phyloP scores from a whole-genome alignment of 2,329 filamentous ascomycete genomes.

The Lasiodiplodia hormozganensis region DNA sequence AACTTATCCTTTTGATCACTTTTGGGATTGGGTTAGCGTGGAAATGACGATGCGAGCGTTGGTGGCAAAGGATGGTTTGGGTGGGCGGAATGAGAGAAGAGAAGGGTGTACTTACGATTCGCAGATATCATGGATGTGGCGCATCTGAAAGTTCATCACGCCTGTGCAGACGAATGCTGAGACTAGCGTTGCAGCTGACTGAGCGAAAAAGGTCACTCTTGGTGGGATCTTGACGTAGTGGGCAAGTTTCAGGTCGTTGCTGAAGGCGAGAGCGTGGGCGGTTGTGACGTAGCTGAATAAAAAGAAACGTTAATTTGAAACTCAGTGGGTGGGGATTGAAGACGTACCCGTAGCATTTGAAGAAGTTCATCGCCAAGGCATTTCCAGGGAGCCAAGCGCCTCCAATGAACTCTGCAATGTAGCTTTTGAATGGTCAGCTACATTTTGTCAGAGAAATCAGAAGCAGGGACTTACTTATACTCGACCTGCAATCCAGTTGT shows the following conservation, averaged over 20 bases:
- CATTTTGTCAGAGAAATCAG: too few relatives aligned
- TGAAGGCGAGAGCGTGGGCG: constrained; percentile 31
- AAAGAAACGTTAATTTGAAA: background rate
- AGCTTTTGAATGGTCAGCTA: constrained; percentile 42
- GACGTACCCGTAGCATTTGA: constrained; percentile 32
- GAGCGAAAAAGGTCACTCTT: constrained; percentile 71
- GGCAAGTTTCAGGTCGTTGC: constrained; percentile 47
- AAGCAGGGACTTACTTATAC: constrained; percentile 35
- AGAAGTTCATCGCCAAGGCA: constrained; percentile 31
- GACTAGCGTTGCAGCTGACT: constrained; percentile 70
- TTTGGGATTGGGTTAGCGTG: background rate
- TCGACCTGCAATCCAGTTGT: constrained; percentile 62
- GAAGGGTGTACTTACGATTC: constrained; percentile 36
- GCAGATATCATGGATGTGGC: constrained; percentile 70
- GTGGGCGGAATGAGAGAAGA: background rate
- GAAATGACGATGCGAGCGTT: too few relatives aligned
- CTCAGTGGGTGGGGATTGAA: background rate
- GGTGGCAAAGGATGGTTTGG: too few relatives aligned
- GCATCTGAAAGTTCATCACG: constrained; percentile 65
- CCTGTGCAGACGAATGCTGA: constrained; percentile 71
- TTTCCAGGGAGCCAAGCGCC: constrained; percentile 31
- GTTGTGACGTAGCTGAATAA: constrained; percentile 28
- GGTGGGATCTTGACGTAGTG: constrained; percentile 65
- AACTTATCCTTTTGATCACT: constrained; percentile 48
- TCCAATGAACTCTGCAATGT: constrained; percentile 55